A percentile compares a stretch with the other conserved stretches of the same genome.
Conservation (phyloP, 1,284 basidiomycete species). For the Coniferiporia sulphurascens region DNA sequence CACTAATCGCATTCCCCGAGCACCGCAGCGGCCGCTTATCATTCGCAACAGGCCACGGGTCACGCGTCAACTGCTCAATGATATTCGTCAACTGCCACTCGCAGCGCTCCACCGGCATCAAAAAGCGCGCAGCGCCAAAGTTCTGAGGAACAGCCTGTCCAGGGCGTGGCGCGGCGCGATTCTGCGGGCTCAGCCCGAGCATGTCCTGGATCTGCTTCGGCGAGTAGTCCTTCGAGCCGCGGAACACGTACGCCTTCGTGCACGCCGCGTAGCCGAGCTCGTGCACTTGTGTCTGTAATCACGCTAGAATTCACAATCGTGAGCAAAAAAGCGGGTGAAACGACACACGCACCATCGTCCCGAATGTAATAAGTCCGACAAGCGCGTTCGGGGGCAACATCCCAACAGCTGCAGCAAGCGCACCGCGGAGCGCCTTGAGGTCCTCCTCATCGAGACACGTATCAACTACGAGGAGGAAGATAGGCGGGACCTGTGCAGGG, state of each 20-base stretch:
- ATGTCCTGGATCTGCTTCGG: constrained; percentile 99
- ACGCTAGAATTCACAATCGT: background rate
- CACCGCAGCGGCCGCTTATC: constrained; percentile 95
- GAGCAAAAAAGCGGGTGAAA: background rate
- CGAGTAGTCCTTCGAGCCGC: constrained; percentile 97
- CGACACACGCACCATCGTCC: constrained; percentile 78
- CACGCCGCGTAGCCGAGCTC: constrained; percentile 96
- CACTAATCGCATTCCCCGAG: constrained; percentile 91
- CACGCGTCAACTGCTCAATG: constrained; percentile 83
- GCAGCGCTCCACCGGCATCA: constrained; percentile 89
- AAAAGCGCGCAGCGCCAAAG: constrained; percentile 88
- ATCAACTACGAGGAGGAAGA: constrained; percentile 97
- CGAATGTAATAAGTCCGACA: constrained; percentile 93
- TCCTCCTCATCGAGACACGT: constrained; percentile 97
- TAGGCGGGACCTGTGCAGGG: constrained; percentile 87
- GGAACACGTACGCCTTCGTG: constrained; percentile 98
- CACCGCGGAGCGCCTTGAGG: constrained; percentile 90
- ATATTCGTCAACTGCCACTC: constrained; percentile 97
- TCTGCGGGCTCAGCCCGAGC: constrained; percentile 82
- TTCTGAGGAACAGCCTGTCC: constrained; percentile 84
- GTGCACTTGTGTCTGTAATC: constrained; percentile 87
- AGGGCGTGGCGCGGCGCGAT: constrained; percentile 75
- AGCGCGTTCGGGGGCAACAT: constrained; percentile 91
- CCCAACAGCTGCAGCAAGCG: constrained; percentile 89
- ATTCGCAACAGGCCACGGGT: constrained; percentile 97